phyloP scores from a whole-genome alignment of 2,329 filamentous ascomycete species.

The Hymenoscyphus salicellus region DNA sequence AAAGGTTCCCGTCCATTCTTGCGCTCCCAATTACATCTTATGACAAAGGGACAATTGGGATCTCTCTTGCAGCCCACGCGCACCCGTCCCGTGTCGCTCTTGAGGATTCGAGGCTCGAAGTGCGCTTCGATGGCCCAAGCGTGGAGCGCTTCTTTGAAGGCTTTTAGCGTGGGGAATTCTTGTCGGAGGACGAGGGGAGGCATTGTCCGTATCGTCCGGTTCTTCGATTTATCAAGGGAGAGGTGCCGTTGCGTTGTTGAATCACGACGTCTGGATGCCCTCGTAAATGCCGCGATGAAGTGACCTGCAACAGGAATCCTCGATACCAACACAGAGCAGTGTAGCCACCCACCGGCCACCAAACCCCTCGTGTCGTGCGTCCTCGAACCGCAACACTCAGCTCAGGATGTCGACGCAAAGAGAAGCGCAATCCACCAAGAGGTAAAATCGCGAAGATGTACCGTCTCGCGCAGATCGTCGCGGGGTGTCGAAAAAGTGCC shows the following conservation, averaged over 20 bases:
- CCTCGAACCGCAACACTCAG: too few relatives aligned
- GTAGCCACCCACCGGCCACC: too few relatives aligned
- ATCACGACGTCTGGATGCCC: too few relatives aligned
- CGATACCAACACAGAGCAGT: too few relatives aligned
- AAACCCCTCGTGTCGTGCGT: too few relatives aligned
- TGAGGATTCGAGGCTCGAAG: slow-evolving; percentile 37
- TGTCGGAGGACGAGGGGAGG: slow-evolving; percentile 35
- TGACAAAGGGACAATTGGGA: slow-evolving; percentile 35
- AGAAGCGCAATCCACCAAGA: not conserved
- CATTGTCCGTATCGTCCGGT: slow-evolving; percentile 20
- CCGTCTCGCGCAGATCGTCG: not conserved
- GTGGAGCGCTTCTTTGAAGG: slow-evolving; percentile 37
- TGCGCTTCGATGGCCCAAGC: slow-evolving; percentile 37
- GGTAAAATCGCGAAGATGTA: not conserved
- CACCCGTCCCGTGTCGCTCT: slow-evolving; percentile 36
- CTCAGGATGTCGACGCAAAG: too few relatives aligned
- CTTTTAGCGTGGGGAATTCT: slow-evolving; percentile 36
- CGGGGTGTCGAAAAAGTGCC: not conserved
- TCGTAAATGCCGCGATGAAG: too few relatives aligned
- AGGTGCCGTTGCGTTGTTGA: not conserved
- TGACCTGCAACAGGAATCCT: too few relatives aligned
- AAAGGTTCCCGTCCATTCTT: slow-evolving; percentile 32
- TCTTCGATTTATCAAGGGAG: not conserved
- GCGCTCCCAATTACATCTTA: slow-evolving; percentile 37
- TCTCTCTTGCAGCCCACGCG: slow-evolving; percentile 37